Evolutionary conservation across 805 yeast genomes (phyloP), one percentile per base, ranked within the genome.

Genomic region (Lipomyces orientalis): DNA sequence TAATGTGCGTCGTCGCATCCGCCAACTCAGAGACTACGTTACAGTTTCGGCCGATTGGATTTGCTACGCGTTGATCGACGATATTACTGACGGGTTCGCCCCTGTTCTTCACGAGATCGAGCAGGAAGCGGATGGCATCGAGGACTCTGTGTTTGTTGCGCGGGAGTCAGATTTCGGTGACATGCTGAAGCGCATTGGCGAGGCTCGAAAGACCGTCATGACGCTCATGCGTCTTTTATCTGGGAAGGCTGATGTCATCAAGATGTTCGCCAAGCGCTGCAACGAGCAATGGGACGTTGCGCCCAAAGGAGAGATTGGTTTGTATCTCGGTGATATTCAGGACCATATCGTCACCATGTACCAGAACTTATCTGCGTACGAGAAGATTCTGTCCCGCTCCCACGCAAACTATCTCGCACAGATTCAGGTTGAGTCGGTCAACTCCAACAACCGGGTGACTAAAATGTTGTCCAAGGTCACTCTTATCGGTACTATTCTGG

Each of bases 311-410:
- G 98, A 94, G 75, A 93, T 93, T 79, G 97, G 97, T 0, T 82
- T 93, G 71, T 94, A 91, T 78, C 80, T 93, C 69, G 97, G 97
- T 65, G 98, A 93, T 86, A 93, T 93, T 76, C 97, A 93, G 80
- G 98, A 93, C 83, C 98, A 93, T 85, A 90, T 94, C 75, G 88
- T 93, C 66, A 94, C 98, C 19, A 94, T 94, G 98, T 90, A 87
- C 79, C 97, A 93, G 80, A 93, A 92, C 75, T 83, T 94, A 76
- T 79, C 89, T 55, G 90, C 97, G 2, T 93, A 92, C 76, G 99
- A 94, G 77, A 93, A 93, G 84, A 94, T 94, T 74, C 90, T 94
- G 76, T 88, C 96, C 57, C 85, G 98, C 73, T 89, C 97, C 1
- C 98, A 94, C 77, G 85, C 97, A 19, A 94, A 93, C 75, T 94